These are phyloP conservation scores for Wickerhamomyces silvicola DNA, from an alignment of 805 yeast genomes.

Conservation along the genomic window DNA sequence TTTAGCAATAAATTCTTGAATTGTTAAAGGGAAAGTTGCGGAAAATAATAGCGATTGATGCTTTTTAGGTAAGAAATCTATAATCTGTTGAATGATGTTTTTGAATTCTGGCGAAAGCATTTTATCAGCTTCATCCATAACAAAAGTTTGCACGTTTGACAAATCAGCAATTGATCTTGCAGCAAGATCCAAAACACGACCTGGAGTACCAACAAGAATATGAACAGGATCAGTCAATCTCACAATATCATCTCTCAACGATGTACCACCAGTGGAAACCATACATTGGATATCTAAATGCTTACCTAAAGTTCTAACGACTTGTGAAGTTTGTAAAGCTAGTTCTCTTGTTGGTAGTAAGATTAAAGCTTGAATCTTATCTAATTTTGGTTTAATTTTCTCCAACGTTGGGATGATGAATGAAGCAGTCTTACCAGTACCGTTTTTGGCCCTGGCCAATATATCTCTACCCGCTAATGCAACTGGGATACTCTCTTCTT, in stretches of 20 bases:
- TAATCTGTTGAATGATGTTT: constrained; percentile 77
- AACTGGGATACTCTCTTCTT: constrained; percentile 94
- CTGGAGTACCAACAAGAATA: constrained; percentile 94
- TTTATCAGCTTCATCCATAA: constrained; percentile 99
- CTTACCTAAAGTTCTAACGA: constrained; percentile 90
- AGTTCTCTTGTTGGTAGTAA: constrained; percentile 97
- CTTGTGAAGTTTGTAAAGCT: constrained; percentile 96
- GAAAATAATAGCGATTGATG: constrained; percentile 85
- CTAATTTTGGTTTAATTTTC: constrained; percentile 74
- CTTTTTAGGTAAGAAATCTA: constrained; percentile 69
- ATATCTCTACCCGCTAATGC: constrained; percentile 94
- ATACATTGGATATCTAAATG: constrained; percentile 88
- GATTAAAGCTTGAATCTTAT: constrained; percentile 85
- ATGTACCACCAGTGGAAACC: constrained; percentile 99
- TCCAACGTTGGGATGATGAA: constrained; percentile 92
- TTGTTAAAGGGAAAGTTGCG: constrained; percentile 95
- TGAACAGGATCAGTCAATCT: constrained; percentile 92
- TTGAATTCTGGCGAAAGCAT: constrained; percentile 89
- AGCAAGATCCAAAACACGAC: constrained; percentile 92
- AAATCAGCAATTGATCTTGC: constrained; percentile 82
- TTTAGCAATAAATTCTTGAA: constrained; percentile 85
- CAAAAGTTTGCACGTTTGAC: constrained; percentile 76
- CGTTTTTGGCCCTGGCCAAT: constrained; percentile 95
- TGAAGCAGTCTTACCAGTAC: constrained; percentile 98
- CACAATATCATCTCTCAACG: constrained; percentile 86